These are phyloP conservation scores for Fusarium buxicola DNA, from an alignment of 2,329 filamentous ascomycete species.

Conservation along the genomic window DNA sequence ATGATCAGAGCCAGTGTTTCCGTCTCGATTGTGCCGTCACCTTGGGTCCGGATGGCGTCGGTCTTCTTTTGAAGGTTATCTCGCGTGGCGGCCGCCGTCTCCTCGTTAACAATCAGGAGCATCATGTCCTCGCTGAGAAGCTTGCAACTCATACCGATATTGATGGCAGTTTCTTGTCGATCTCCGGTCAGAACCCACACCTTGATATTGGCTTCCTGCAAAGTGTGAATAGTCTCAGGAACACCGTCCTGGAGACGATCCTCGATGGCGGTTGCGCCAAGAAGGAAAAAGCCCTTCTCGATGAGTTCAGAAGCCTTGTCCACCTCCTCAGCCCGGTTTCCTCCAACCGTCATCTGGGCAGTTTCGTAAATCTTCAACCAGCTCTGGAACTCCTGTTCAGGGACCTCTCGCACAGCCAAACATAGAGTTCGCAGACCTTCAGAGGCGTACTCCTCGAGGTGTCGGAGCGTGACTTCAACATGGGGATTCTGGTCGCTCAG, in stretches of 20 bases:
- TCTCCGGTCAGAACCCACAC: constrained; percentile 98
- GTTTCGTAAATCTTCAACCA: constrained; percentile 90
- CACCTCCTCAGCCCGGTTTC: constrained; percentile 91
- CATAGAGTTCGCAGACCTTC: constrained; percentile 96
- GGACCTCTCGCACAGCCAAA: constrained; percentile 91
- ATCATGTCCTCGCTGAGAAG: constrained; percentile 99
- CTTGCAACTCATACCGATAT: constrained; percentile 99
- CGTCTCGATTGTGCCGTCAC: constrained; percentile 78
- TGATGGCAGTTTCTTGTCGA: constrained; percentile 98
- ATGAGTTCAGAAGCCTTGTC: constrained; percentile 98
- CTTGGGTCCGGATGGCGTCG: constrained; percentile 87
- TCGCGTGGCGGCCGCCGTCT: constrained; percentile 79
- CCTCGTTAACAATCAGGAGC: constrained; percentile 94
- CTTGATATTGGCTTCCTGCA: constrained; percentile 97
- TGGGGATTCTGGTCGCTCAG: constrained; percentile 85
- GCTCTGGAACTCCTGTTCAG: constrained; percentile 87
- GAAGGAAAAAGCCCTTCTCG: constrained; percentile 88
- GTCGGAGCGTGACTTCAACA: constrained; percentile 89
- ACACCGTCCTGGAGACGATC: constrained; percentile 97
- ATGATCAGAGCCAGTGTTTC: constrained; percentile 93
- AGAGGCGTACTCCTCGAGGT: constrained; percentile 98
- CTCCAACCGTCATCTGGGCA: constrained; percentile 89
- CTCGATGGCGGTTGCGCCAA: constrained; percentile 97
- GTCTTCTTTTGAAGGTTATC: constrained; percentile 95
- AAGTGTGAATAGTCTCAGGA: constrained; percentile 95